Percentiles rank a stretch among this genome's conserved stretches.
These are phyloP conservation scores for Arbutus unedo DNA, from an alignment of 148 eudicot species.

Conservation along the genomic window DNA sequence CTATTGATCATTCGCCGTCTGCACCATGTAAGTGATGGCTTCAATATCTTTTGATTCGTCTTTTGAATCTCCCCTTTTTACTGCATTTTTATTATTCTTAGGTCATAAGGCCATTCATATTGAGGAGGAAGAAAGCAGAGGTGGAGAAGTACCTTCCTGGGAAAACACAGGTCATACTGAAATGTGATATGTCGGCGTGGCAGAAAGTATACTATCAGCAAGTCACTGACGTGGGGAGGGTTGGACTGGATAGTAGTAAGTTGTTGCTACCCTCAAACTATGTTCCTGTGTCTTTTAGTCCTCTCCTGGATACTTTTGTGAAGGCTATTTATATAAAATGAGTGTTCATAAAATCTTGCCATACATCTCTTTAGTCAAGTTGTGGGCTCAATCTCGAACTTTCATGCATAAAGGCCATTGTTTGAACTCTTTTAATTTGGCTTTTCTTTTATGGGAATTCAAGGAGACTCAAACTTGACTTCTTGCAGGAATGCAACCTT, in stretches of 20 bases:
- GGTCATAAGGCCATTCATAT: conserved; percentile 98
- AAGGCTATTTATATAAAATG: not conserved
- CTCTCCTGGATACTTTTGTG: no score
- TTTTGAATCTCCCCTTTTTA: conserved; percentile 7
- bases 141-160: conserved; percentile 93
- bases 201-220: conserved; percentile 94
- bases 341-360: not conserved
- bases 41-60: not conserved
- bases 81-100: conserved; percentile 21
- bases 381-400: not conserved
- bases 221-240: conserved; percentile 88
- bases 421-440: not conserved
- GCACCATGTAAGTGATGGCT: conserved; percentile 68
- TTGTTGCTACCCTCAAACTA: conserved; percentile 29
- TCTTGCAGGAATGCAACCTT: not conserved
- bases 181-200: conserved; percentile 99
- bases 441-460: not conserved
- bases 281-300: not conserved
- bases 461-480: not conserved
- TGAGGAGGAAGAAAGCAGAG: conserved; percentile 95
- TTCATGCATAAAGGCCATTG: not conserved
- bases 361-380: not conserved
- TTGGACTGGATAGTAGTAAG: conserved; percentile 80
- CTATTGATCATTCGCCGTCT: conserved; percentile 88
- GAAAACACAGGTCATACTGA: conserved; percentile 87